A percentile compares a stretch with the other conserved stretches of the same genome.
These are phyloP conservation scores for Chenopodium formosanum DNA, from an alignment of 148 eudicot genomes.

Conservation along the genomic window DNA sequence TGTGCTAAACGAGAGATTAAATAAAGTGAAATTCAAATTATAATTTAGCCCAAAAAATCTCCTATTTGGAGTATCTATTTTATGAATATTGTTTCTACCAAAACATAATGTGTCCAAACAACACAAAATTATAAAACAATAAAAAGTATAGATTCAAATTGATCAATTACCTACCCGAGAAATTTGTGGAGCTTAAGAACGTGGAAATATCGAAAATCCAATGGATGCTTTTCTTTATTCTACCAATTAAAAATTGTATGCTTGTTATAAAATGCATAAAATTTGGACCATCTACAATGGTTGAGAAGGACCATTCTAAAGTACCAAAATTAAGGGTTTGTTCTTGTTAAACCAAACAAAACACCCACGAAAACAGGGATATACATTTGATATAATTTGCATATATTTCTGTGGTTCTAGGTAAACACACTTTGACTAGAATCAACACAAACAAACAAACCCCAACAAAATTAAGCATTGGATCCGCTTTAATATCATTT, in stretches of 20 bases:
- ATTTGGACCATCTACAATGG: neutral
- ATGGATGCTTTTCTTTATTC: neutral
- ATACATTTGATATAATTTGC: no score
- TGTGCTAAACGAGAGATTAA: no score
- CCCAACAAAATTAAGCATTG: constrained; percentile 1
- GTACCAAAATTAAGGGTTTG: neutral
- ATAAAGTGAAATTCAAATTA: no score
- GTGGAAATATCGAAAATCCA: neutral
- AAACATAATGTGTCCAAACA: neutral
- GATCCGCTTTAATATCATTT: neutral
- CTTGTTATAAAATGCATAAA: neutral
- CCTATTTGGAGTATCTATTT: no score
- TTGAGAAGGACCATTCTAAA: no score
- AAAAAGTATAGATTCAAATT: no score
- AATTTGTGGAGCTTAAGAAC: neutral
- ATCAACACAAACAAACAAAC: constrained; percentile 3
- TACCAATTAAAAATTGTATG: neutral
- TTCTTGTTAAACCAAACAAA: neutral
- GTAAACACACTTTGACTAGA: constrained; percentile 14
- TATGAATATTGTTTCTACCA: neutral
- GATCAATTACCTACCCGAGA: neutral
- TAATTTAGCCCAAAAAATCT: no score
- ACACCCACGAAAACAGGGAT: neutral
- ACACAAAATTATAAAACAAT: no score
- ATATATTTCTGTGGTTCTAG: constrained; percentile 4